Percentiles rank a stretch among this genome's conserved stretches.
Evolutionary conservation across 306 rosid genomes (phyloP).

Genomic region (Boehmeria nivea): DNA sequence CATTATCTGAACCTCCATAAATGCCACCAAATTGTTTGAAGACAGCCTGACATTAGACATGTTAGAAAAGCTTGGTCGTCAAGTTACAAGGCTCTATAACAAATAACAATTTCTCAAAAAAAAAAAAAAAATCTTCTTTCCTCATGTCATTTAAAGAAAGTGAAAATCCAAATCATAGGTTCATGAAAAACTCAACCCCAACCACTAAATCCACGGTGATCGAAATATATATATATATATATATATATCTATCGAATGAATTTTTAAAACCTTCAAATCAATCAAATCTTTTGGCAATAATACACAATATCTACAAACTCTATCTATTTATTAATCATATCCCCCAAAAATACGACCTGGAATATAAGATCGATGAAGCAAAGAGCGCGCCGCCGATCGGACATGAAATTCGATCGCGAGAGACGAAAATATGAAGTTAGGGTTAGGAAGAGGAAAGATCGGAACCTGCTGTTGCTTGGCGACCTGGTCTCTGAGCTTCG

Average conservation of each 20-base stretch:
- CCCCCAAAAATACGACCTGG: not conserved
- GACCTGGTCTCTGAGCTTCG: constrained; percentile 82
- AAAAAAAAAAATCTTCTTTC: too few relatives aligned
- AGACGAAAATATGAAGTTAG: not conserved
- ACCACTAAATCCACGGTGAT: not conserved
- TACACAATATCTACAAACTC: not conserved
- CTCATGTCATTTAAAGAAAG: not conserved
- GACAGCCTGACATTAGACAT: constrained; percentile 41
- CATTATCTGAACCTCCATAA: constrained; percentile 74
- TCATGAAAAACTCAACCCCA: not conserved
- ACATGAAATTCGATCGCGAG: not conserved
- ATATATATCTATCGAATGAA: not conserved
- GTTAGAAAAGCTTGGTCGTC: not conserved
- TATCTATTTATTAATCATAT: not conserved
- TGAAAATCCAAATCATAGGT: not conserved
- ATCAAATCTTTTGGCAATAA: not conserved
- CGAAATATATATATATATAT: not conserved
- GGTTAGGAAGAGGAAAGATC: constrained; percentile 7
- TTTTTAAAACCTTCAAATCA: not conserved
- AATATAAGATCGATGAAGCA: not conserved
- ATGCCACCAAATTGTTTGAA: constrained; percentile 82
- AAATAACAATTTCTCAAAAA: not conserved
- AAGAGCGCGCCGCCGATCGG: constrained; percentile 14
- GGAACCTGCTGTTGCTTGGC: constrained; percentile 82
- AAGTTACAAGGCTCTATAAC: not conserved